Evolutionary conservation across 176 grass and related monocot species (phyloP), one percentile per base, ranked within the genome.

Genomic region (Aegilops longissima): DNA sequence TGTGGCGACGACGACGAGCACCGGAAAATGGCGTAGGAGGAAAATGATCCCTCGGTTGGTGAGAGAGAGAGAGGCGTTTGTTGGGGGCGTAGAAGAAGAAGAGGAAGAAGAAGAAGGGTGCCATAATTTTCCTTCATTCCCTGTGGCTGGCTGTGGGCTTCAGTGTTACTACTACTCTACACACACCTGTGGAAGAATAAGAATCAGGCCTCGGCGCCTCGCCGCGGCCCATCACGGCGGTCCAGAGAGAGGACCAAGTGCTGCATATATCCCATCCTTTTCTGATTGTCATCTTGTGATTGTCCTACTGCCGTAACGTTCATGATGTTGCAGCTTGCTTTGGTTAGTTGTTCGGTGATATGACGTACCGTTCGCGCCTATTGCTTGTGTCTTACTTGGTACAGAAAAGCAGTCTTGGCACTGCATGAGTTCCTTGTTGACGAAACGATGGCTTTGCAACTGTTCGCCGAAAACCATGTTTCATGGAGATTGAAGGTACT

Each of bases 41-140:
- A 44, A 84, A 83, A 91, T 87, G 70, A 91, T 85, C 33, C 87
- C 85, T 79, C 25, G 31, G 92, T 84, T 90, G 92, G 9, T 42
- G 39, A 8, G 36, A 8, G 38, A 8, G 38, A 83, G 78, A 76
- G 86, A 67, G 91, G 59, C 81, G 81, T 91, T 81, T 27, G 90
- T 90, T 86, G 87, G 49, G 68, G 3, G 3, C 64, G 40, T 84
- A 67, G 49, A 74, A 69, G 82, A 74, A 63, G 51, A 71, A 71
- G 80, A 20, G 6, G 52, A 56, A 67, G 49, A 74, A 69, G 82
- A 74, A 63, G 51, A 71, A 71, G 80, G 54, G 82, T 89, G 52
- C 52, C 12, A 11, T 44, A 12, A 11, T 44, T 44, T 44, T 2
- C 40, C 42, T 45, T 45, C 47, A 16, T 51, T 51, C 47, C 16